Conservation (phyloP, 108 stramenopile genomes). For the Skeletonema costatum region DNA sequence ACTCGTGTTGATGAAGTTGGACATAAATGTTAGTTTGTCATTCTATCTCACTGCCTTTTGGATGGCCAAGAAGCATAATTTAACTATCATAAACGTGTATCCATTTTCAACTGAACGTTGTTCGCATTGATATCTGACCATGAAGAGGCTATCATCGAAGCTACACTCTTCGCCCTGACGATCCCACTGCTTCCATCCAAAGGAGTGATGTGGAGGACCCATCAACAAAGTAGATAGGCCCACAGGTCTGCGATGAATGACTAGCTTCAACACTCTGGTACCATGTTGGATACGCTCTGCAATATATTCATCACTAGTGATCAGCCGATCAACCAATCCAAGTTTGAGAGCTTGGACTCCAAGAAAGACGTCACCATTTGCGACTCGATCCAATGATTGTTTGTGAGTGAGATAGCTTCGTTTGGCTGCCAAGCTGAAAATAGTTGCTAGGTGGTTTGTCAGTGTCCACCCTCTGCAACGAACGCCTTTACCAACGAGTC, state of each 20-base stretch:
- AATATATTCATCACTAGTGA: conserved; percentile 85
- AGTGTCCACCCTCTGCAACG: background rate
- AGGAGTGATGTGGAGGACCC: conserved; percentile 8
- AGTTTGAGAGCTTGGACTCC: conserved; percentile 70
- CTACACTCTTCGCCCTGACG: background rate
- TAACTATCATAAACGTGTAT: background rate
- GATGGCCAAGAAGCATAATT: background rate
- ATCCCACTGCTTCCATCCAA: background rate
- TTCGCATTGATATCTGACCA: background rate
- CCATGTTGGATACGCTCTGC: conserved; percentile 54
- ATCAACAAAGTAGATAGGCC: conserved; percentile 16
- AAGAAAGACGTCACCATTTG: conserved; percentile 78
- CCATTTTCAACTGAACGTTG: background rate
- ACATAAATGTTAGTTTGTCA: too few relatives aligned
- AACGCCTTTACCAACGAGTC: conserved; percentile 18
- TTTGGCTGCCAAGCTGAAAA: conserved; percentile 10
- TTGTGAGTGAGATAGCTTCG: background rate
- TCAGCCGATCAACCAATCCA: conserved; percentile 75
- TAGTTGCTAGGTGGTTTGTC: conserved; percentile 6
- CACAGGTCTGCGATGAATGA: conserved; percentile 40
- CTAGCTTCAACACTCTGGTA: conserved; percentile 65
- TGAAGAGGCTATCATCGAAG: background rate
- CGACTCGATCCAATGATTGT: conserved; percentile 61
- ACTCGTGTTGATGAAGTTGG: too few relatives aligned
- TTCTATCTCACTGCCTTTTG: background rate